Evolutionary conservation across 148 eudicot genomes (phyloP), one percentile per base, ranked within the genome.

Genomic region (Rheum nobile): DNA sequence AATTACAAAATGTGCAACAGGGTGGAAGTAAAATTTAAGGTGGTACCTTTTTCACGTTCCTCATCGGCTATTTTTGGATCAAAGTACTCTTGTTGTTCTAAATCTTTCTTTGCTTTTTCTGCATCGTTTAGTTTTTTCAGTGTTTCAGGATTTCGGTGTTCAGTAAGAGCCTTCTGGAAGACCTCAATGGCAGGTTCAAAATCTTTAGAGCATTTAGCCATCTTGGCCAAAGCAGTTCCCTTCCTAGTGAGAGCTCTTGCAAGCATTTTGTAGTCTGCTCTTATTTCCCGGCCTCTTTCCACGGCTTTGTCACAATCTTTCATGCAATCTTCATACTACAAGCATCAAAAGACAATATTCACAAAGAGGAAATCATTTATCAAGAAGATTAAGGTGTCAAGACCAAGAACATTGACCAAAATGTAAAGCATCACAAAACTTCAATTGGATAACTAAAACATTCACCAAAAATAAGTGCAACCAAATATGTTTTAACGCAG

Each of bases 141-240:
- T 28, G 97, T 95, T 55, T 95, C 97, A 0, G 99, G 97, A 74
- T 95, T 92, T 43, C 97, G 99, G 77, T 95, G 97, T 83, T 95
- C 97, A 6, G 97, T 91, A 6, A 95, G 85, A 34, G 99, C 99
- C 81, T 92, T 95, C 71, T 95, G 93, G 83, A 86, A 95, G 41
- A 89, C 85, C 86, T 95, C 99, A 44, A 95, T 95, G 19, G 93
- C 96, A 73, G 88, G 84, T 0, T 91, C 97, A 65, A 72, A 95
- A 71, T 95, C 97, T 78, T 91, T 90, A 4, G 97, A 88, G 67
- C 79, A 74, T 80, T 91, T 88, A 0, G 97, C 99, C 89, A 87
- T 77, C 83, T 96, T 96, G 74, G 73, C 94, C 79, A 96, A 68
- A 21, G 99, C 97, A 80, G 88, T 85, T 83, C 97, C 97, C 76